Evolutionary conservation across 148 eudicot genomes (phyloP), one percentile per base, ranked within the genome.

Genomic region (Vaccinium darrowii): DNA sequence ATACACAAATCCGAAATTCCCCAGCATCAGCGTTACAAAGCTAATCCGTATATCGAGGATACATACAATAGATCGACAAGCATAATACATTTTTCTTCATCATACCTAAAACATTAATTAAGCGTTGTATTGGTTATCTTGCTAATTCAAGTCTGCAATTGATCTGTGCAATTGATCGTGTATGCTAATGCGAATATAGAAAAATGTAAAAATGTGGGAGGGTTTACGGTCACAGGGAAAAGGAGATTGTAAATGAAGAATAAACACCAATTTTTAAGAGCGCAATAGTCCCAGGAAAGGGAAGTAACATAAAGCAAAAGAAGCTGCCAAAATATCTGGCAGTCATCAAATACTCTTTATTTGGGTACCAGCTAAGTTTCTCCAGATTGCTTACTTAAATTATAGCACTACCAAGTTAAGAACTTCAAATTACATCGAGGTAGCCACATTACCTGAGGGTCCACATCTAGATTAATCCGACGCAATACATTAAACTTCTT

Each of bases 401-500:
- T 4, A 10, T 65, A 21, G 36, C 14, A 8, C 7, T 39, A 63
- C 56, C 54, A 58, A 62, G 30, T 73, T 8, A 5, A 12, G 14
- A 1, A 65, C 30, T 36, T 9, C 72, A 4, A 43, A 74, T 27
- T 43, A 43, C 16, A 81, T 73, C 30, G 4, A 36, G 33, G 13
- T 30, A 30, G 18, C 36, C 49, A 73, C 84, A 15, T 81, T 86
- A 95, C 99, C 94, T 96, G 99, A 85, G 99, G 99, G 86, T 96
- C 98, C 79, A 94, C 97, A 85, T 96, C 97, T 8, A 97, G 99
- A 88, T 96, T 96, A 81, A 96, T 96, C 30, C 99, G 94, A 69
- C 93, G 94, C 79, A 96, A 88, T 58, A 96, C 98, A 84, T 96
- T 96, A 79, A 94, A 94, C 86, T 81, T 90, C 87, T 95, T 94